Base-by-base conservation (phyloP, 768 basidiomycete species). In the Tephrocybe sp. region DNA sequence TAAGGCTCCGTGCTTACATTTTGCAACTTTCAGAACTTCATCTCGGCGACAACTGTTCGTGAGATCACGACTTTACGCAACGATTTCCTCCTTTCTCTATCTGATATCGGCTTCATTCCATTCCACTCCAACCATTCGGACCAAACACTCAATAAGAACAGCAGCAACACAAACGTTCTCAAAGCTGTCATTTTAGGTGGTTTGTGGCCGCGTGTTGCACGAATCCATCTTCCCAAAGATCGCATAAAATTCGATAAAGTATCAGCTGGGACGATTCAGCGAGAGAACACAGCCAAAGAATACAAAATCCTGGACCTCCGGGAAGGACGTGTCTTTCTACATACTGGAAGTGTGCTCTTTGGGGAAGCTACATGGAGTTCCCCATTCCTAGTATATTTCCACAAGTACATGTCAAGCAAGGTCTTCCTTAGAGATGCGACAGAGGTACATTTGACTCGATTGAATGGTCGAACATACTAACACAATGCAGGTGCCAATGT, bases 131-230 rank as follows among this genome's bases (percentile, higher is more conserved):
- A 63, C 2, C 76, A 84, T 0, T 65, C 70, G 9, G 71, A 77
- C 1, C 65, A 78, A 1, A 67, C 68, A 17, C 77, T 91, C 45
- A 93, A 92, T 58, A 63, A 68, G 32, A 86, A 92, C 65, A 80
- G 80, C 51, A 60, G 69, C 1, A 84, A 90, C 58, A 73, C 77
- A 32, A 91, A 88, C 62, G 78, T 98, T 21, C 68, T 97, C 60
- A 96, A 96, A 66, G 82, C 84, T 5, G 80, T 94, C 54, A 76
- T 97, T 28, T 80, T 93, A 11, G 93, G 91, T 7, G 93, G 92
- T 1, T 76, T 96, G 18, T 94, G 90, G 81, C 93, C 92, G 2
- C 83, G 86, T 24, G 80, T 94, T 43, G 90, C 86, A 0, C 81
- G 83, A 45, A 83, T 95, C 20, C 77, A 82, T 54, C 75, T 94